Evolutionary conservation across 306 rosid genomes (phyloP), one percentile per base, ranked within the genome.

Genomic region (Parietaria judaica): DNA sequence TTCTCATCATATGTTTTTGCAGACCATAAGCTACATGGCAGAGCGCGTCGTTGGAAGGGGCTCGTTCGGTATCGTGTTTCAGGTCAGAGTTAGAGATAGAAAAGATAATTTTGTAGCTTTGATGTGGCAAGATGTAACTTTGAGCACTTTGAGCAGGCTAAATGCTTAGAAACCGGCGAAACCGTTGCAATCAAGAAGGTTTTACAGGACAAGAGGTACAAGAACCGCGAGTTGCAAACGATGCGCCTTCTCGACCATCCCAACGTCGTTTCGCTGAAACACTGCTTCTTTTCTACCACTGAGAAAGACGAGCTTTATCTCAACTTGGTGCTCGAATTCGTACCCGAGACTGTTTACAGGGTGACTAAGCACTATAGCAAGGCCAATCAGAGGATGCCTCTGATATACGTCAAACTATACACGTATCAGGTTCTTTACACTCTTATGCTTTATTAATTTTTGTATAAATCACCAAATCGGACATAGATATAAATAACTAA

Each of bases 241-340:
- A 85, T 85, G 92, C 80, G 86, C 68, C 92, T 85, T 68, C 84
- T 85, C 53, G 88, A 85, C 68, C 88, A 85, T 70, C 92, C 85
- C 45, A 82, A 82, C 77, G 77, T 85, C 48, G 86, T 82, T 52
- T 78, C 92, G 12, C 85, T 85, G 70, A 85, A 85, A 36, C 92
- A 85, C 35, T 85, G 85, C 68, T 81, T 81, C 85, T 81, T 82
- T 73, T 85, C 88, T 3, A 79, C 92, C 41, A 77, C 88, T 15
- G 88, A 82, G 44, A 81, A 85, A 65, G 86, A 79, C 64, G 87
- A 81, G 75, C 87, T 85, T 46, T 85, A 85, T 77, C 87, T 85
- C 11, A 85, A 85, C 75, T 75, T 85, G 67, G 87, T 81, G n/a
- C 89, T 81, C n/a, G 83, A 81, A 55, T 81, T 77, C 65, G 86